Evolutionary conservation across 176 grass and related monocot species (phyloP), one percentile per base, ranked within the genome.

Genomic region (Paspalum notatum): DNA sequence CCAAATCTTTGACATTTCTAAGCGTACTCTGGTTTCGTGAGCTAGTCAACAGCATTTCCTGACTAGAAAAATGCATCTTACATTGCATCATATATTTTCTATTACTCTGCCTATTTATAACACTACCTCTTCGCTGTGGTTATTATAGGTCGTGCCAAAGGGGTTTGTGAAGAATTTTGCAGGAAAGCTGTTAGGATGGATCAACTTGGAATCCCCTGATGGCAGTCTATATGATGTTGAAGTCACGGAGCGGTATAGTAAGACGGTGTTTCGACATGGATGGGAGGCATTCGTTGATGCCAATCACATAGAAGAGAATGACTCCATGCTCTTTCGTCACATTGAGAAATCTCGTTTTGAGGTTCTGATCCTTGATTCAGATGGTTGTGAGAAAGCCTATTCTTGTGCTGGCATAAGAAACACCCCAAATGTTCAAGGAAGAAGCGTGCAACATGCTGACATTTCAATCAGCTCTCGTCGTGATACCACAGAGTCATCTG

Each of bases 251-350:
- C 44, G 8, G 2, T 67, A n/a, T 5, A 66, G 68, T n/a, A 68
- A 63, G 66, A 56, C 71, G 18, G 3, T 82, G 22, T 68, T 92
- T 22, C 26, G 41, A 60, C 61, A 7, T 41, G 93, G 93, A 26
- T 95, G 93, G 85, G 77, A 74, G 14, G 42, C 70, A 27, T 95
- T 90, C 72, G 49, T 85, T n/a, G 12, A 61, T 43, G 41, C 39
- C 38, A 72, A 92, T 54, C 11, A 63, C 62, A 85, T 90, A 63
- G 27, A 72, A 67, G 68, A 90, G 17, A 85, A 76, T 50, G 79
- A 90, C 22, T 20, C 55, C 9, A 7, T 95, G 53, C 1, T 87
- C 51, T 95, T 95, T 26, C 78, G 51, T 16, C 72, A 83, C 20
- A 42, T 63, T 12, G 75, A 63, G 13, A 24, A 75, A 7, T 83